A percentile compares a stretch with the other conserved stretches of the same genome.
phyloP scores from a whole-genome alignment of 352 stramenopile species.

The Thraustochytrium sp. region DNA sequence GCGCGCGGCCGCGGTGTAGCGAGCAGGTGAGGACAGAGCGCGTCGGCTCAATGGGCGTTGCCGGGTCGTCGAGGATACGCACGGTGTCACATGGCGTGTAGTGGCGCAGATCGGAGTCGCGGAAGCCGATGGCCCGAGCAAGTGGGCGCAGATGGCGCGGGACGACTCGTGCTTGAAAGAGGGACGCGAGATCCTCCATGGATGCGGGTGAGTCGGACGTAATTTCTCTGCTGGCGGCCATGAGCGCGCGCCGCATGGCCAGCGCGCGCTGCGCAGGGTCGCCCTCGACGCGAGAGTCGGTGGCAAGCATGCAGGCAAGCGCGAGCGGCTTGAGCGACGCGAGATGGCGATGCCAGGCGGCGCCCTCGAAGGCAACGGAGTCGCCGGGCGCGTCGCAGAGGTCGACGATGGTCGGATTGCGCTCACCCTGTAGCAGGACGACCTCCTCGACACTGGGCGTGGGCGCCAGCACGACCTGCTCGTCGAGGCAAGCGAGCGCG shows the following conservation, averaged over 20 bases:
- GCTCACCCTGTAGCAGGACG: conserved; percentile 24
- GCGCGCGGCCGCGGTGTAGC: neutral
- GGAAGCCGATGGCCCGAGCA: conserved; percentile 3
- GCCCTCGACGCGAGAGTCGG: neutral
- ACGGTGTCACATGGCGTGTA: neutral
- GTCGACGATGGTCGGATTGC: conserved; percentile 17
- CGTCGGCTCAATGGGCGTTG: neutral
- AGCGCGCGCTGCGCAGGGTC: neutral
- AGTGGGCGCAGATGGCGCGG: neutral
- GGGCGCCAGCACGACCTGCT: conserved; percentile 11
- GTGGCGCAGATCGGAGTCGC: neutral
- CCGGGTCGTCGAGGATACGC: neutral
- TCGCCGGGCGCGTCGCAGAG: conserved; percentile 12
- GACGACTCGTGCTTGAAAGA: neutral
- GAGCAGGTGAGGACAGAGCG: neutral
- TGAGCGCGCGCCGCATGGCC: neutral
- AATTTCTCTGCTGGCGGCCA: neutral
- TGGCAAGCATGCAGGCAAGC: conserved; percentile 5
- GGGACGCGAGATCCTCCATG: conserved; percentile 19
- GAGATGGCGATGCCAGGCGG: conserved; percentile 26
- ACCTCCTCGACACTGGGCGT: conserved; percentile 32
- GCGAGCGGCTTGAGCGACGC: conserved; percentile 33
- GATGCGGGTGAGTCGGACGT: neutral
- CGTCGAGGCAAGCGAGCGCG: conserved; percentile 13
- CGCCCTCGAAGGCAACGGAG: conserved; percentile 16